Evolutionary conservation across 2,329 filamentous ascomycete genomes (phyloP).

Genomic region (Ceratocystis albifundus): DNA sequence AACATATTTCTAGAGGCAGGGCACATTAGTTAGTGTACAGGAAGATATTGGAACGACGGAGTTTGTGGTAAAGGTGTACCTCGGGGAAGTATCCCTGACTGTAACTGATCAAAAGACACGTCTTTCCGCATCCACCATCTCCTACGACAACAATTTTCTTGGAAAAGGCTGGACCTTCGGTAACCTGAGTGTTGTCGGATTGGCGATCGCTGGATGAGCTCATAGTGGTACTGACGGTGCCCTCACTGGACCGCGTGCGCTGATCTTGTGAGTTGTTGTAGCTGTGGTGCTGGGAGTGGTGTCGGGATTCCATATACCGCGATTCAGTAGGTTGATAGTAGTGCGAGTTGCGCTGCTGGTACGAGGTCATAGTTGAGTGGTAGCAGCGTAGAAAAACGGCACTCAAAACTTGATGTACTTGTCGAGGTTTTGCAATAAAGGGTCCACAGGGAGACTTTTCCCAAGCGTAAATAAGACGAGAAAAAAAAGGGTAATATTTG

Average conservation of each 20-base stretch:
- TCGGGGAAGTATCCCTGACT: slow-evolving; percentile 98
- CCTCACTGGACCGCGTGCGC: slow-evolving; percentile 66
- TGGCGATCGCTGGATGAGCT: slow-evolving; percentile 64
- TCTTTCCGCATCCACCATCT: slow-evolving; percentile 97
- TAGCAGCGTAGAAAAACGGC: slow-evolving; percentile 9
- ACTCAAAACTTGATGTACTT: neutral
- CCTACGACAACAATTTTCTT: slow-evolving; percentile 99
- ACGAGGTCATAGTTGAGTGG: slow-evolving; percentile 21
- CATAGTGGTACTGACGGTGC: slow-evolving; percentile 75
- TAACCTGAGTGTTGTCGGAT: slow-evolving; percentile 72
- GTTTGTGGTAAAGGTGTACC: slow-evolving; percentile 39
- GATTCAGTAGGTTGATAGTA: slow-evolving; percentile 20
- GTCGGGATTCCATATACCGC: slow-evolving; percentile 16
- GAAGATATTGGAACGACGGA: too few relatives aligned
- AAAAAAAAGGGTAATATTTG: neutral
- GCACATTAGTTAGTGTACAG: too few relatives aligned
- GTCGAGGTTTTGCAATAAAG: neutral
- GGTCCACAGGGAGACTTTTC: neutral
- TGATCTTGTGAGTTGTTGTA: slow-evolving; percentile 40
- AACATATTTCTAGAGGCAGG: slow-evolving; percentile 75
- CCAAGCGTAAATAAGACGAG: neutral
- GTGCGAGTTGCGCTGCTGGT: slow-evolving; percentile 22
- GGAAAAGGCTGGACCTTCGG: slow-evolving; percentile 82
- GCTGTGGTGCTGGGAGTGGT: slow-evolving; percentile 30
- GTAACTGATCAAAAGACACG: slow-evolving; percentile 95